Evolutionary conservation across 768 basidiomycete species (phyloP).

Genomic region (Mycena haematopus): DNA sequence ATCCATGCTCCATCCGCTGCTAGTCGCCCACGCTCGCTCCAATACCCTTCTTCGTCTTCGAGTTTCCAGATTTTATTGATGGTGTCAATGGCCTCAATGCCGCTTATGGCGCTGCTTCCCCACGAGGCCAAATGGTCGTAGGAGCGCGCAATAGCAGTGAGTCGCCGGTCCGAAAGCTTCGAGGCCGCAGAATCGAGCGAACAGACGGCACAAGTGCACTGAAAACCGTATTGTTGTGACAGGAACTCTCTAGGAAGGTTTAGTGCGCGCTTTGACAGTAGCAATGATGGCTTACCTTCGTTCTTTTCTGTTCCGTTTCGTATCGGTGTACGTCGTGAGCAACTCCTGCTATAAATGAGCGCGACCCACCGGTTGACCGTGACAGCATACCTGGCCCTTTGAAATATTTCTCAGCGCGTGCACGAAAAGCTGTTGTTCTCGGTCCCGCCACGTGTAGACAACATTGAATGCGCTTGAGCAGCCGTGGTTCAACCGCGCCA

Average conservation of each 20-base stretch:
- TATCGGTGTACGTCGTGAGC: constrained; percentile 65
- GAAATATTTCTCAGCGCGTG: constrained; percentile 62
- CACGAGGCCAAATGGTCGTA: constrained; percentile 56
- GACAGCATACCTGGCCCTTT: constrained; percentile 53
- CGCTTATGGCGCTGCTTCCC: constrained; percentile 51
- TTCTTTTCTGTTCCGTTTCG: constrained; percentile 57
- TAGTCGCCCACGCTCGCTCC: constrained; percentile 67
- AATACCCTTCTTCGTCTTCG: constrained; percentile 68
- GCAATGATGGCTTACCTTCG: constrained; percentile 49
- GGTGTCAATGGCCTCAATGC: constrained; percentile 54
- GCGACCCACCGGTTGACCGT: constrained; percentile 1
- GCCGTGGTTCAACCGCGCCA: constrained; percentile 73
- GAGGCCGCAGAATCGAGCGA: constrained; percentile 57
- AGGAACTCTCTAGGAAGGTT: constrained; percentile 53
- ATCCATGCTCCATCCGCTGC: constrained; percentile 67
- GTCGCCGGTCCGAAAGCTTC: constrained; percentile 55
- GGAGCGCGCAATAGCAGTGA: constrained; percentile 51
- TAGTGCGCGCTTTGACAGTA: neutral
- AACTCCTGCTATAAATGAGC: constrained; percentile 53
- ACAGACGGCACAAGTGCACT: constrained; percentile 65
- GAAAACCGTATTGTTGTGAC: constrained; percentile 58
- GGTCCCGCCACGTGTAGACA: constrained; percentile 65
- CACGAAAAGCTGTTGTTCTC: constrained; percentile 56
- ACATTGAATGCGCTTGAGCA: constrained; percentile 72
- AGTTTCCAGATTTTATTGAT: constrained; percentile 61